These are phyloP conservation scores for Ailanthus altissimus DNA, from an alignment of 345 rosid genomes.

Conservation along the genomic window DNA sequence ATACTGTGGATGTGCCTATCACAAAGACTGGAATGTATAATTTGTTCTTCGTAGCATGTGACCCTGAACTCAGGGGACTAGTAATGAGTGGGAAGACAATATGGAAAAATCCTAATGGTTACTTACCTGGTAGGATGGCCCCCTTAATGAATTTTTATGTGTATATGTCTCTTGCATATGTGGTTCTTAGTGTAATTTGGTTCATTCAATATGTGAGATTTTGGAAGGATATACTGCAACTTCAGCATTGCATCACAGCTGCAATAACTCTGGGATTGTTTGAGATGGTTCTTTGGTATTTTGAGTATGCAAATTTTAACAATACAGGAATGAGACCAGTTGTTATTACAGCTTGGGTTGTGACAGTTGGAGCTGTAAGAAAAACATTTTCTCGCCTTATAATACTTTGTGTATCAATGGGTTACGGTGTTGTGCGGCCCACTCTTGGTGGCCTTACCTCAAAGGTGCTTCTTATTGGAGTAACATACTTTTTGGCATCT, in stretches of 20 bases:
- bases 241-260: slow-evolving; percentile 84
- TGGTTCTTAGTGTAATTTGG: slow-evolving; percentile 73
- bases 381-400: slow-evolving; percentile 77
- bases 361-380: slow-evolving; percentile 83
- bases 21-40: slow-evolving; percentile 88
- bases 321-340: slow-evolving; percentile 75
- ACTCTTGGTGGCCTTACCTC: slow-evolving; percentile 98
- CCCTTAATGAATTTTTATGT: slow-evolving; percentile 83
- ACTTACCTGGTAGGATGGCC: slow-evolving; percentile 97
- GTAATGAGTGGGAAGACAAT: slow-evolving; percentile 85
- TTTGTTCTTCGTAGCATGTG: slow-evolving; percentile 82
- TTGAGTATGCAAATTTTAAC: slow-evolving; percentile 81
- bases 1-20: slow-evolving; percentile 48
- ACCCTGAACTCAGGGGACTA: slow-evolving; percentile 77
- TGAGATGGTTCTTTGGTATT: slow-evolving; percentile 93
- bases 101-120: slow-evolving; percentile 94
- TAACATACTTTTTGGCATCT: slow-evolving; percentile 88
- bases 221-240: slow-evolving; percentile 81
- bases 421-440: slow-evolving; percentile 95
- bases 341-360: slow-evolving; percentile 82
- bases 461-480: slow-evolving; percentile 86
- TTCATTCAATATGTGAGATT: slow-evolving; percentile 75
- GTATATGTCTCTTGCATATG: slow-evolving; percentile 68
- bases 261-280: slow-evolving; percentile 78
- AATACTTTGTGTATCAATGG: slow-evolving; percentile 87